Percentiles rank a stretch among this genome's conserved stretches.
These are phyloP conservation scores for Boehmeria nivea DNA, from an alignment of 306 rosid species.

Conservation along the genomic window DNA sequence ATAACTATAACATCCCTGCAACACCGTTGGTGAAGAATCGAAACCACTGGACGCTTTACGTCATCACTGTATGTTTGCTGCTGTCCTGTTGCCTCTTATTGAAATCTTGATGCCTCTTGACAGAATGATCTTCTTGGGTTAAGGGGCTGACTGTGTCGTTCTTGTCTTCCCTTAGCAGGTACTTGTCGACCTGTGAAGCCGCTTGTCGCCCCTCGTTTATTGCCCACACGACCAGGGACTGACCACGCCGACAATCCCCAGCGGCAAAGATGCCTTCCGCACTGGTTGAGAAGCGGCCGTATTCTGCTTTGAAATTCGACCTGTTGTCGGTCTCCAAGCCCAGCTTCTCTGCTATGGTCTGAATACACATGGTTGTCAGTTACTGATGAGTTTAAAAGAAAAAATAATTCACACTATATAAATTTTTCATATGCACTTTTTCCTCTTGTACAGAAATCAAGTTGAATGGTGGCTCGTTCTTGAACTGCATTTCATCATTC, in stretches of 20 bases:
- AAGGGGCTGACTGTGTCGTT: constrained; percentile 23
- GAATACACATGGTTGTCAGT: constrained; percentile 12
- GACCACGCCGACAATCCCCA: constrained; percentile 91
- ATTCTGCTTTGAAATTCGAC: constrained; percentile 84
- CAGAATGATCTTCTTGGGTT: constrained; percentile 30
- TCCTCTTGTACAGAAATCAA: too few relatives aligned
- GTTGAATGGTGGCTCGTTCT: too few relatives aligned
- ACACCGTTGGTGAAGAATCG: neutral
- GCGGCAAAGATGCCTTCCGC: constrained; percentile 81
- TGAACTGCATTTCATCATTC: too few relatives aligned
- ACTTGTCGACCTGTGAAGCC: constrained; percentile 69
- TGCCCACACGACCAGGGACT: constrained; percentile 95
- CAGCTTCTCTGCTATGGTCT: constrained; percentile 73
- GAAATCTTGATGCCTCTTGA: constrained; percentile 45
- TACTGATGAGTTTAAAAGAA: too few relatives aligned
- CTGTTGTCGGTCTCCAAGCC: constrained; percentile 70
- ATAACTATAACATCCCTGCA: constrained; percentile 1
- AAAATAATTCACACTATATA: too few relatives aligned
- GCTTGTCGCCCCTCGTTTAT: constrained; percentile 91
- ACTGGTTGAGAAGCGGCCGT: constrained; percentile 79
- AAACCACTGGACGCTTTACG: constrained; percentile 26
- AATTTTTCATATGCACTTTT: too few relatives aligned
- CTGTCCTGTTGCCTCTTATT: constrained; percentile 42
- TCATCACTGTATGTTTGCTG: constrained; percentile 60
- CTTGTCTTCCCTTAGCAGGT: constrained; percentile 39